Conservation (phyloP, 169 alveolate species). For the Plasmodium coatneyi region DNA sequence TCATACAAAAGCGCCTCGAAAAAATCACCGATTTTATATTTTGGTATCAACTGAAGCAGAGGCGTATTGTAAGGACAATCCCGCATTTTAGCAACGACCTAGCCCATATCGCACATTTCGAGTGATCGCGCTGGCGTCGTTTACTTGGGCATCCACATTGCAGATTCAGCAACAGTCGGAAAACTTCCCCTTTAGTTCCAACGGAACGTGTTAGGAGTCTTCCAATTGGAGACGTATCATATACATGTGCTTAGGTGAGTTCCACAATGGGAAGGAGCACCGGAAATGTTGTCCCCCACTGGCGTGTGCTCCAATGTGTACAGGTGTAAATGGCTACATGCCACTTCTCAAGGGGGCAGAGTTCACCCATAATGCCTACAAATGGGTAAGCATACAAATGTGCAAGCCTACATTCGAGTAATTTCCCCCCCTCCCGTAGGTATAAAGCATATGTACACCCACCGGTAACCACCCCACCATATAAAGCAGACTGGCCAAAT, state of each 20-base stretch:
- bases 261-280: neutral
- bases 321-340: neutral
- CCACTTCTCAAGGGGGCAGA: neutral
- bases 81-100: neutral
- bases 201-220: neutral
- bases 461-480: neutral
- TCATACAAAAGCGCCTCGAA: neutral
- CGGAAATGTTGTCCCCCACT: neutral
- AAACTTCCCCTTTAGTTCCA: neutral
- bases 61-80: neutral
- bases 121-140: neutral
- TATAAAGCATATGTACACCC: neutral
- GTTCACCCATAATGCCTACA: slow-evolving; percentile 1
- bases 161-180: neutral
- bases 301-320: neutral
- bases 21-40: neutral
- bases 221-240: neutral
- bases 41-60: neutral
- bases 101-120: neutral
- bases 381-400: neutral
- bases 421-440: neutral
- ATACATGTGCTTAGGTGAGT: neutral
- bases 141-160: neutral
- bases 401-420: neutral
- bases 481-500: slow-evolving; percentile 16